Base-by-base conservation (phyloP, 441 rosid genomes). In the Manihot esculenta region DNA sequence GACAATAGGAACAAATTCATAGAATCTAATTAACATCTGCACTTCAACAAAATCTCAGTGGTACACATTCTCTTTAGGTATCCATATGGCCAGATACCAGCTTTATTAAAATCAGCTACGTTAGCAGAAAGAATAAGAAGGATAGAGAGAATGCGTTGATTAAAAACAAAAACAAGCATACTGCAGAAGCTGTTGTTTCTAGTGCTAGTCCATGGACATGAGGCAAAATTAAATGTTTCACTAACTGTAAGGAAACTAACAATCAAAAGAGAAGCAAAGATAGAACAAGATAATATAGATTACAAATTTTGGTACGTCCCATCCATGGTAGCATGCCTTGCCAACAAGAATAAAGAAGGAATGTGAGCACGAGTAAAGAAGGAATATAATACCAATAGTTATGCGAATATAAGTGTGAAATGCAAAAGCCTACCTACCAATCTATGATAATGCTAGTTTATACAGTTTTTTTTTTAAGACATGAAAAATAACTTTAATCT, bases 181-280 rank as follows among this genome's bases (percentile, higher is more conserved):
- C 99, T 76, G 90, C 97, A 79, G 97, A 97, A 68, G 90, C 85
- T 64, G 98, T 94, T 27, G 99, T 94, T 82, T 88, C 90, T 51
- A 94, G 97, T 69, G 97, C 99, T 76, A 94, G 74, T 66, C 92
- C 90, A 81, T 94, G 97, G 77, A 92, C 92, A 57, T 95, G 94
- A 70, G 96, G 99, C 84, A 94, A 85, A 83, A 94, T 86, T 82
- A 88, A 84, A 80, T 90, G 90, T 82, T 91, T 90, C 79, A 94
- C 94, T 51, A 94, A 89, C 99, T 94, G 94, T 72, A 70, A 75
- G 62, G 8, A 57, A 30, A 1, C 1, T 26, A 54, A 54, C 5
- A 18, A 61, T 11, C 3, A 42, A 27, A 48, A 51, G 24, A 5
- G 33, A 48, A 1, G 2, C 4, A 30, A 30, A 30, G 33, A 30